Conservation (phyloP, 2,329 filamentous ascomycete genomes). For the Ophiostoma ulmi region DNA sequence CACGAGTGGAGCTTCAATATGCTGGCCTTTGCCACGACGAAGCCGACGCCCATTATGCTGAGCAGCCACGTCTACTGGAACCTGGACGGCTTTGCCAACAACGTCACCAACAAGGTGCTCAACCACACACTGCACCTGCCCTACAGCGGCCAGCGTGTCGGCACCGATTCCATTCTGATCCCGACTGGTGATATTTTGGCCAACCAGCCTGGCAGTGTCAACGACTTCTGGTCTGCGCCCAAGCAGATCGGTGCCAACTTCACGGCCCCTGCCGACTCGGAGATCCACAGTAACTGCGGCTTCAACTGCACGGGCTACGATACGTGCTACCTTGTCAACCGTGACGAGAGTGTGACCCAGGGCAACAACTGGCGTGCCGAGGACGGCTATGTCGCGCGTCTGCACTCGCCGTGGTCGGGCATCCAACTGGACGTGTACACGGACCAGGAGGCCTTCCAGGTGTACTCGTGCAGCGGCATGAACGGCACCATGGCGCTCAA, state of each 20-base stretch:
- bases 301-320: constrained; percentile 77
- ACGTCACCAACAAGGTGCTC: constrained; percentile 57
- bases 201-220: constrained; percentile 62
- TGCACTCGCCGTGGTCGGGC: constrained; percentile 71
- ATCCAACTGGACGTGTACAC: constrained; percentile 77
- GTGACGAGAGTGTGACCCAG: constrained; percentile 34
- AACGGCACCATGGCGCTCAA: constrained; percentile 68
- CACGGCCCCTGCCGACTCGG: constrained; percentile 41
- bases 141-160: constrained; percentile 65
- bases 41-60: constrained; percentile 79
- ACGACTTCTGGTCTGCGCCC: constrained; percentile 76
- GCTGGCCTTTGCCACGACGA: constrained; percentile 62
- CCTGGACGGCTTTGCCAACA: constrained; percentile 71
- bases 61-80: constrained; percentile 76
- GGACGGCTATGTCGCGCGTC: constrained; percentile 54
- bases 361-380: constrained; percentile 57
- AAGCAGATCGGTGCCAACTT: constrained; percentile 74
- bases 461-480: constrained; percentile 77
- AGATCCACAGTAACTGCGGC: constrained; percentile 70
- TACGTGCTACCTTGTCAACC: constrained; percentile 65
- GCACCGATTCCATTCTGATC: constrained; percentile 64
- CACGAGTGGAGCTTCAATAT: constrained; percentile 69
- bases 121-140: constrained; percentile 71
- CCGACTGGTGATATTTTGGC: constrained; percentile 71
- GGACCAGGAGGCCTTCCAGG: constrained; percentile 82